Evolutionary conservation across 1,284 basidiomycete genomes (phyloP).

Genomic region (Trichosporon sp.): DNA sequence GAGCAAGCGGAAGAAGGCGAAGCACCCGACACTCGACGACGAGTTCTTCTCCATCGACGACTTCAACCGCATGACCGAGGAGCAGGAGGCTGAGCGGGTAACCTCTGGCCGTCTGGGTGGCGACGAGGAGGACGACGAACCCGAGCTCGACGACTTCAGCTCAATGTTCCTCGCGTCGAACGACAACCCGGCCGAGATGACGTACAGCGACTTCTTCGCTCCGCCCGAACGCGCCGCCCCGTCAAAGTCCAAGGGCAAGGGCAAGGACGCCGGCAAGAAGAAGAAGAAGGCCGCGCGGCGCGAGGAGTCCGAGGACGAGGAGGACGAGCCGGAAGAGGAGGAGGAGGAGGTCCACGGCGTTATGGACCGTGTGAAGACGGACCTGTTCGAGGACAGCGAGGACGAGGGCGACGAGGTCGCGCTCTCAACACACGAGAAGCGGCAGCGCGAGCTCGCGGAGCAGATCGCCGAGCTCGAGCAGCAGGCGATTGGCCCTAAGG

Average conservation of each 20-base stretch:
- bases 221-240: constrained; percentile 40
- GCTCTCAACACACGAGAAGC: constrained; percentile 54
- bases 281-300: constrained; percentile 47
- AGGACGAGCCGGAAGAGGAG: constrained; percentile 31
- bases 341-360: constrained; percentile 41
- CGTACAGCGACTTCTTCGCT: constrained; percentile 61
- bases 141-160: constrained; percentile 50
- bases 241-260: constrained; percentile 32
- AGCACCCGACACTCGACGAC: constrained; percentile 74
- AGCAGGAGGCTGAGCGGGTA: constrained; percentile 64
- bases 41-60: constrained; percentile 84
- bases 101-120: constrained; percentile 59
- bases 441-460: constrained; percentile 52
- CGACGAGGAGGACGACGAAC: constrained; percentile 54
- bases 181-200: constrained; percentile 48
- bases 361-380: constrained; percentile 53
- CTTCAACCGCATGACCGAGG: constrained; percentile 84
- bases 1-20: constrained; percentile 32
- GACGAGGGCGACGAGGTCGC: constrained; percentile 47
- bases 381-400: constrained; percentile 56
- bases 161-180: constrained; percentile 46
- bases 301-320: constrained; percentile 36
- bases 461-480: constrained; percentile 56
- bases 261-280: constrained; percentile 29
- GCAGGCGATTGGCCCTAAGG: constrained; percentile 58